Base-by-base conservation (phyloP, 306 rosid species). In the Cyamopsis tetragonoloba region DNA sequence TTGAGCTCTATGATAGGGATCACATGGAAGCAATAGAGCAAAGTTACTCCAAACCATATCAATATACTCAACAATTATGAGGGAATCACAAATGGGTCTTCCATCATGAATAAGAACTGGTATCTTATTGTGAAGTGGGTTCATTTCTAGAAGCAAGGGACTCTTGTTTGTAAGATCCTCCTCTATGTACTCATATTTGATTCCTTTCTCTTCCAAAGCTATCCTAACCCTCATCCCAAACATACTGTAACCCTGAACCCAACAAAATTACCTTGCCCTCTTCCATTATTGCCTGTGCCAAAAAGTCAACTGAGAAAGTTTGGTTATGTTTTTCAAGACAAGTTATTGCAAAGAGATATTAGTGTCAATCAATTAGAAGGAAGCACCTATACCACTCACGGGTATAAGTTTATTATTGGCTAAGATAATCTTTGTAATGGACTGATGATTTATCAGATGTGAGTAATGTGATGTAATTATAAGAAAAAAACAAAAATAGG, bases 31-130 rank as follows among this genome's bases (percentile, higher is more conserved):
- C 15, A 76, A 7, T 8, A 75, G 61, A 70, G 35, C 5, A 13
- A 10, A 63, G 7, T 44, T 50, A 5, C 38, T 67, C 87, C 84
- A 83, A 42, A 72, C 70, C 28, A 68, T 77, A 17, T 83, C 84
- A 6, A 83, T 76, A 28, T 79, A 83, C 66, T 83, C 66, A 9
- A 79, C 70, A 44, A 79, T 76, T 9, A 76, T 68, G 27, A 62
- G 70, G 22, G 87, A 83, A 48, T 79, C 82, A 54, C 78, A 83
- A 0, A 83, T 61, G 11, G 84, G 66, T 53, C 42, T 76, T 0
- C 75, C 82, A 10, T 69, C 26, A 31, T 81, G 85, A 14, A 77
- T 73, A 35, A 81, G 80, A 49, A 77, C 76, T 17, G 87, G 87
- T 24, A 76, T 69, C n/a, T 79, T 72, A 72, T 73, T 44, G 22